These are phyloP conservation scores for Paraphoma chrysanthemicola DNA, from an alignment of 2,329 filamentous ascomycete genomes.

Conservation along the genomic window DNA sequence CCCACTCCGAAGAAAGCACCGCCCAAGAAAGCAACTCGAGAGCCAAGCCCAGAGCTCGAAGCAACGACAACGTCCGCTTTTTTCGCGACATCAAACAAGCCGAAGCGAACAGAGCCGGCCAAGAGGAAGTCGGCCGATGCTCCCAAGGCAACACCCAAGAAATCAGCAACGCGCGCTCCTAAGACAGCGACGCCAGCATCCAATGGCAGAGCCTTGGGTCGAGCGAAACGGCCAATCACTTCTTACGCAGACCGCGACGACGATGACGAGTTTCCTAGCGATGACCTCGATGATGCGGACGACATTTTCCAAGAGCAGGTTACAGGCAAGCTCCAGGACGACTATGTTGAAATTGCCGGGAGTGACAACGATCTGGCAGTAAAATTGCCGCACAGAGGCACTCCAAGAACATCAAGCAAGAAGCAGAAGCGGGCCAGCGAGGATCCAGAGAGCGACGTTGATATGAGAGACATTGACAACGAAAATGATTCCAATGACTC, in stretches of 20 bases:
- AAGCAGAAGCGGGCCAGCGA: constrained; percentile 55
- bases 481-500: constrained; percentile 55
- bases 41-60: constrained; percentile 58
- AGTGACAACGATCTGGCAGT: constrained; percentile 40
- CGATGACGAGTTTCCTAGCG: constrained; percentile 57
- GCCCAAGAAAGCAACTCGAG: constrained; percentile 63
- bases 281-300: constrained; percentile 66
- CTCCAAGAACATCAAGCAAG: constrained; percentile 51
- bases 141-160: constrained; percentile 47
- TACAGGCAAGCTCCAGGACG: constrained; percentile 69
- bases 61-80: constrained; percentile 69
- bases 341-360: constrained; percentile 67
- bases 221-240: constrained; percentile 53
- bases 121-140: constrained; percentile 43
- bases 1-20: constrained; percentile 63
- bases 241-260: constrained; percentile 66
- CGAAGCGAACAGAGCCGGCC: constrained; percentile 56
- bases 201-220: constrained; percentile 45
- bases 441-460: constrained; percentile 56
- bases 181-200: constrained; percentile 44
- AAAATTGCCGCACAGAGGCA: constrained; percentile 40
- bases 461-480: constrained; percentile 60
- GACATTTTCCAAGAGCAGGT: constrained; percentile 83
- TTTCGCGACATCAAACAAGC: constrained; percentile 66
- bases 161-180: constrained; percentile 37